Conservation (phyloP, 345 rosid species). For the Corchorus olitorius region DNA sequence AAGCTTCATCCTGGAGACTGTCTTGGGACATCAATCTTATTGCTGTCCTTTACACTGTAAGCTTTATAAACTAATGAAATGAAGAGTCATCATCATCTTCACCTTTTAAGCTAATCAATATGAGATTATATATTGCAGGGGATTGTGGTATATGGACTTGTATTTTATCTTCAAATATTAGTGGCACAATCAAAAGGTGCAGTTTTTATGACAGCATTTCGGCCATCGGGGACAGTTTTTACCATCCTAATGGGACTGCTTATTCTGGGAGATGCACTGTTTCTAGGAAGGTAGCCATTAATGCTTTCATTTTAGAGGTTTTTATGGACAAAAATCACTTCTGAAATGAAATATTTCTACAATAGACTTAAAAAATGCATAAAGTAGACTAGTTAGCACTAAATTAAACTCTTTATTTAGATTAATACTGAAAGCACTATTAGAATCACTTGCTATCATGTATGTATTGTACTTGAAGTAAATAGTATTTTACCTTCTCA, state of each 20-base stretch:
- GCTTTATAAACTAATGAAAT: neutral
- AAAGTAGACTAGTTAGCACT: no score
- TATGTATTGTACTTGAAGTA: no score
- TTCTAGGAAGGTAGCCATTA: neutral
- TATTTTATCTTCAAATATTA: neutral
- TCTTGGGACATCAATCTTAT: slow-evolving; percentile 3
- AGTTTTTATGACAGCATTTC: neutral
- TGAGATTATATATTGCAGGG: neutral
- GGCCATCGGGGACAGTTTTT: neutral
- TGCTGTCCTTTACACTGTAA: neutral
- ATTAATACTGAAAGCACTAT: no score
- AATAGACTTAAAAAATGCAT: no score
- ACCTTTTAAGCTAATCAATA: no score
- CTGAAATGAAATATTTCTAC: no score
- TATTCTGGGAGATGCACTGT: neutral
- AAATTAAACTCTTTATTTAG: no score
- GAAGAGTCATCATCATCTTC: no score
- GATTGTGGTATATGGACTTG: neutral
- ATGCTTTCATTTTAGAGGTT: neutral
- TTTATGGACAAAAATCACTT: no score
- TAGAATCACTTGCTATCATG: no score
- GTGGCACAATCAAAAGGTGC: neutral
- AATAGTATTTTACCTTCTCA: no score
- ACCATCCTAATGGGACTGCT: neutral
- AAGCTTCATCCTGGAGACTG: slow-evolving; percentile 7